Evolutionary conservation across 306 rosid species (phyloP), one percentile per base, ranked within the genome.

Genomic region (Quercus mongolica): DNA sequence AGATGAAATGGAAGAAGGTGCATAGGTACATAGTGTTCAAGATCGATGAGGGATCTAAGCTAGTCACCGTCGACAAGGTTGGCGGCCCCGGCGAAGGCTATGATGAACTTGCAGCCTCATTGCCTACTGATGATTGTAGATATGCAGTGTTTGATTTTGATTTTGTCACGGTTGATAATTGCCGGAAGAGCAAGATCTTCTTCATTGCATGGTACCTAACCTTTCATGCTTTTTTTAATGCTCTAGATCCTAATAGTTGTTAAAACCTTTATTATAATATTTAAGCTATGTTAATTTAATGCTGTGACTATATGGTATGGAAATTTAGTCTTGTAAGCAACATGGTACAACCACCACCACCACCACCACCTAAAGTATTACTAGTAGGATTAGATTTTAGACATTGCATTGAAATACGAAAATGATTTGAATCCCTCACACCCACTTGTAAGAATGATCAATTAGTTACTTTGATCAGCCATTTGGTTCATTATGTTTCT

Each of bases 181-280:
- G 98, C 90, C 89, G 86, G 64, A 96, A 96, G 88, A 96, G 99
- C 98, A 96, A 96, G 88, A 91, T 96, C 97, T 96, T 96, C 97
- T 96, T 96, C 92, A 96, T 96, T 69, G 97, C 97, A 4, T 96
- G 99, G 99, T 95, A 35, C 30, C 75, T 76, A 35, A 6, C 5
- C 65, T 3, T 31, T 10, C 20, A 38, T 38, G 46, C 18, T 19
- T n/a, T 30, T 17, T 28, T 73, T 73, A 23, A 31, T 31, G 61
- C 7, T 19, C 28, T 52, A 30, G 59, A 54, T 56, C 65, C 19
- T 19, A 28, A 21, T n/a, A 72, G 14, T 52, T 26, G 61, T 26
- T 13, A 10, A 55, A 30, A 18, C 44, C 4, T 30, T 5, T 49
- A 4, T 26, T 63, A 26, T 49, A 49, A 18, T 49, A 17, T 54